phyloP scores from a whole-genome alignment of 306 rosid species.

The Dalbergia cochinchinensis region DNA sequence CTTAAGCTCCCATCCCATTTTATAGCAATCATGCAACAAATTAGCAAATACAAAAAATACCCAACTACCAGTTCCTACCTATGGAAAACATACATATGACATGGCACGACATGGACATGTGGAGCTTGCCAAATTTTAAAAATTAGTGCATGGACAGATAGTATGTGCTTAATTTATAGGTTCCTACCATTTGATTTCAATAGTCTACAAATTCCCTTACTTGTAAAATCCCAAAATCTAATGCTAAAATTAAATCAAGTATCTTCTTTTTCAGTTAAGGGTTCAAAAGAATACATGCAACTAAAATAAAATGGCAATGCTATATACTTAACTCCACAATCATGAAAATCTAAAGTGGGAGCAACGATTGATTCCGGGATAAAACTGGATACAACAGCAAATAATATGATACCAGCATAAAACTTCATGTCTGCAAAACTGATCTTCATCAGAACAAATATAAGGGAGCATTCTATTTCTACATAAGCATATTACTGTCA shows the following conservation, averaged over 20 bases:
- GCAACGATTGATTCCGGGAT: conserved; percentile 79
- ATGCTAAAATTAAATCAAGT: neutral
- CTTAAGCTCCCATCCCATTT: neutral
- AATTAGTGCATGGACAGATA: neutral
- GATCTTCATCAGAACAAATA: conserved; percentile 25
- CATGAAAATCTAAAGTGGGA: conserved; percentile 54
- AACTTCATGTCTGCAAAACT: conserved; percentile 58
- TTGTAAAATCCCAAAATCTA: conserved; percentile 1
- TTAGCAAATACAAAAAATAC: neutral
- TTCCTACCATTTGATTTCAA: neutral
- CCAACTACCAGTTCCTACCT: neutral
- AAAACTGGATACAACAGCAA: conserved; percentile 73
- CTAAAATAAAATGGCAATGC: neutral
- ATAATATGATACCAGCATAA: conserved; percentile 89
- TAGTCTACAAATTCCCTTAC: neutral
- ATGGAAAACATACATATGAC: neutral
- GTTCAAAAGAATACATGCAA: too few relatives aligned
- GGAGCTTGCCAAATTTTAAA: neutral
- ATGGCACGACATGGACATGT: neutral
- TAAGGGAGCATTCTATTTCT: conserved; percentile 4
- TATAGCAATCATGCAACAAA: neutral
- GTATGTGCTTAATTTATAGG: too few relatives aligned
- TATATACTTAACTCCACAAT: neutral
- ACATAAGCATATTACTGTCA: neutral
- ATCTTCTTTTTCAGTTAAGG: neutral